These are phyloP conservation scores for Aspergillus melleus DNA, from an alignment of 2,329 filamentous ascomycete genomes.

Conservation along the genomic window DNA sequence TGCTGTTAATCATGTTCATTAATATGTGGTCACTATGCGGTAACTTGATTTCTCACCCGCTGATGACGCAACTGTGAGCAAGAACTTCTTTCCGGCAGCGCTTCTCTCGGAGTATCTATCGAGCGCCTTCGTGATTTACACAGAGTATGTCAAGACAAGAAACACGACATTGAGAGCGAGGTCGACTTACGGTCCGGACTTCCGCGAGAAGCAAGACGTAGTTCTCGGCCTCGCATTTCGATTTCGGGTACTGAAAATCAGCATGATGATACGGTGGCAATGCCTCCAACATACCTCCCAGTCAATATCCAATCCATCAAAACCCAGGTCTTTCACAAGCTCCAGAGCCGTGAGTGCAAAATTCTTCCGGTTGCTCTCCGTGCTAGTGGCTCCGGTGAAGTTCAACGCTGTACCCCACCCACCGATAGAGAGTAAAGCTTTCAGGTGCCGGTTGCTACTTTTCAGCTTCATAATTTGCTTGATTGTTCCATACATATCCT, in stretches of 20 bases:
- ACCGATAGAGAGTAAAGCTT: slow-evolving; percentile 78
- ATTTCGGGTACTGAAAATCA: slow-evolving; percentile 31
- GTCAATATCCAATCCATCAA: slow-evolving; percentile 52
- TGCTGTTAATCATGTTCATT: neutral
- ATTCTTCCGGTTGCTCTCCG: slow-evolving; percentile 55
- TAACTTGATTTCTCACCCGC: slow-evolving; percentile 31
- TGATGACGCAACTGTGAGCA: slow-evolving; percentile 50
- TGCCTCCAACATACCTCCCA: slow-evolving; percentile 35
- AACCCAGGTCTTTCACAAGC: slow-evolving; percentile 74
- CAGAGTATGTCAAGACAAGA: neutral
- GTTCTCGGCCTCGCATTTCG: slow-evolving; percentile 34
- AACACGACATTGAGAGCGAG: neutral
- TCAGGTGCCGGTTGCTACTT: slow-evolving; percentile 72
- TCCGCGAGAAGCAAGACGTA: slow-evolving; percentile 37
- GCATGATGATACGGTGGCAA: neutral
- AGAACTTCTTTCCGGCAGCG: slow-evolving; percentile 42
- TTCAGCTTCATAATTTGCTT: slow-evolving; percentile 77
- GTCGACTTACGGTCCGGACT: slow-evolving; percentile 28
- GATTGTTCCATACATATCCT: slow-evolving; percentile 73
- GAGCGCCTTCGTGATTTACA: slow-evolving; percentile 31
- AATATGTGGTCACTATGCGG: neutral
- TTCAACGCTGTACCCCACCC: slow-evolving; percentile 78
- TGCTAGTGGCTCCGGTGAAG: slow-evolving; percentile 67
- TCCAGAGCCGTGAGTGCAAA: slow-evolving; percentile 72
- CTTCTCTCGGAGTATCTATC: slow-evolving; percentile 42